Base-by-base conservation (phyloP, 2,329 filamentous ascomycete species). In the Dryadomyces sulphureus region DNA sequence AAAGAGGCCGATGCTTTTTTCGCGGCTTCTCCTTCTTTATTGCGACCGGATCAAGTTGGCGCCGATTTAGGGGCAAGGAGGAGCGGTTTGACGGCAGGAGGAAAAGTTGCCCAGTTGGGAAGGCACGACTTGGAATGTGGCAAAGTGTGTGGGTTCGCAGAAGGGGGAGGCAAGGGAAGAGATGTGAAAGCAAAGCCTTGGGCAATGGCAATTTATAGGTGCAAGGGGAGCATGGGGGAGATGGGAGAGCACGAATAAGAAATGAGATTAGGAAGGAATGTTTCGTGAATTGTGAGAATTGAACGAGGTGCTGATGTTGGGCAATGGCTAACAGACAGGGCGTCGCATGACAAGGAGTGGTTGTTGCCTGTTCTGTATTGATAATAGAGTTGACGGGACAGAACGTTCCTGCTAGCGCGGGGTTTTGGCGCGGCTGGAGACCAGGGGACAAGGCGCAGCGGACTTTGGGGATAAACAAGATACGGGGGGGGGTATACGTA, bases 341-440 rank as follows among this genome's bases (percentile, higher is more conserved):
- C 45, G 47, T 50, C 50, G 48, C 48, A 52, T 52, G 50, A 52
- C 50, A 50, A 48, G 30, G 38, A 32, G 19, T 25, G 16, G 43
- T 48, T 44, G 48, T 52, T 52, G 50, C 50, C 50, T 52, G 48
- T 51, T 51, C 45, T 45, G 44, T 52, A 48, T 48, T 47, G 48
- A 48, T 52, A 50, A 48, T 50, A 50, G 44, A 47, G 43, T 51
- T 51, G 48, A 41, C n/a, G 34, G 36, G 42, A 21, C 30, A 49
- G 30, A 43, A 36, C 32, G 43, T 35, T 42, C n/a, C 32, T 43
- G 22, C 43, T 52, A 48, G 50, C 48, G 50, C 50, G 48, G 48
- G 46, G 48, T 52, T 44, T 39, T 41, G 46, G 48, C 46, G 43
- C 35, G 41, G 45, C 34, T 34, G 41, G 47, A 34, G 25, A 39